Conservation (phyloP, 768 basidiomycete genomes). For the Serendipita sp. region DNA sequence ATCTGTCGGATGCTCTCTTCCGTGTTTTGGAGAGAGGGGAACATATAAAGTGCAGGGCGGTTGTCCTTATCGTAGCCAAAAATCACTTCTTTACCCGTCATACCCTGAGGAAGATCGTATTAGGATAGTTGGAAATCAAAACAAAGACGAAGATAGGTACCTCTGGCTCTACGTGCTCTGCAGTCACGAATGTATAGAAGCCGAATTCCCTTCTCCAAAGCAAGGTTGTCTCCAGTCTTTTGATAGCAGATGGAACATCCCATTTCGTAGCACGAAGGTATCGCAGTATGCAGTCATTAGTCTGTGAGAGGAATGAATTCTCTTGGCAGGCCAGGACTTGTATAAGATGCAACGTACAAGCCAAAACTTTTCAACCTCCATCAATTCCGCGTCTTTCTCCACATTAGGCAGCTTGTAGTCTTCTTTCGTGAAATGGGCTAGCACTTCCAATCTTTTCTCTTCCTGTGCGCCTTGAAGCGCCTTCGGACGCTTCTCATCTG, state of each 20-base stretch:
- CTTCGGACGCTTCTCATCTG: background rate
- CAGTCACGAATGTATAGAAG: constrained; percentile 36
- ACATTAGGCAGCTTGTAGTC: constrained; percentile 36
- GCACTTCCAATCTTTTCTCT: constrained; percentile 35
- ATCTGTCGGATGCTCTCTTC: constrained; percentile 50
- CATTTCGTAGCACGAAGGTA: constrained; percentile 70
- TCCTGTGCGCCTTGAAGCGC: constrained; percentile 23
- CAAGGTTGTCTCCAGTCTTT: constrained; percentile 53
- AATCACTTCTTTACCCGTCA: constrained; percentile 66
- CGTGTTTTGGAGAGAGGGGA: constrained; percentile 61
- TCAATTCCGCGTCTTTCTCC: constrained; percentile 24
- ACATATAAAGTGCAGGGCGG: constrained; percentile 55
- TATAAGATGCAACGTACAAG: background rate
- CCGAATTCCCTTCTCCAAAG: constrained; percentile 72
- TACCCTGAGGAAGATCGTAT: constrained; percentile 26
- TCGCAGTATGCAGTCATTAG: constrained; percentile 17
- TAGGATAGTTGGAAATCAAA: background rate
- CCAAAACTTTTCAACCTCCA: constrained; percentile 63
- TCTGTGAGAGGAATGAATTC: background rate
- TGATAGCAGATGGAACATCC: constrained; percentile 38
- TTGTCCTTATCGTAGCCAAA: constrained; percentile 58
- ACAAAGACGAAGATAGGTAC: constrained; percentile 21
- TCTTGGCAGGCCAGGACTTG: background rate
- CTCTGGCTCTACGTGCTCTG: constrained; percentile 57
- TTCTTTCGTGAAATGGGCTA: constrained; percentile 38